These are phyloP conservation scores for Trypanosoma theileri DNA, from an alignment of 208 protist species.

Conservation along the genomic window DNA sequence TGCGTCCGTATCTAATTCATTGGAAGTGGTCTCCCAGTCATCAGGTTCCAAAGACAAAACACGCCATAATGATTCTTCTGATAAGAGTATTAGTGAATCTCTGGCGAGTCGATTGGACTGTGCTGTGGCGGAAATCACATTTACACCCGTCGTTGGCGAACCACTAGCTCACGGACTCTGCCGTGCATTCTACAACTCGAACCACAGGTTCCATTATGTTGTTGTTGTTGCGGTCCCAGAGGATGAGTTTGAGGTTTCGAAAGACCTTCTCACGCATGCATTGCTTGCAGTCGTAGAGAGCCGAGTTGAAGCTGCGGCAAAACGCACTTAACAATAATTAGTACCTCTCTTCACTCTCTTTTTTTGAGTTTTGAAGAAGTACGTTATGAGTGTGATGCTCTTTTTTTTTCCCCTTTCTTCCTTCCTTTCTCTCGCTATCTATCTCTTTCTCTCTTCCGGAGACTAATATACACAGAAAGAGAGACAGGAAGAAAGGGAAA, in stretches of 20 bases:
- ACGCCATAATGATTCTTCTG: constrained; percentile 2
- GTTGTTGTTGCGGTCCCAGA: constrained; percentile 72
- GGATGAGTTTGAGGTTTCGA: constrained; percentile 62
- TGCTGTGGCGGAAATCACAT: constrained; percentile 73
- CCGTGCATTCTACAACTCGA: constrained; percentile 81
- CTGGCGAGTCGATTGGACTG: constrained; percentile 54
- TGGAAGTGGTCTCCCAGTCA: constrained; percentile 42
- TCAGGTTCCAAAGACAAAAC: not conserved
- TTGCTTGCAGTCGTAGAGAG: constrained; percentile 70
- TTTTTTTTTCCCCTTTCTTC: no score
- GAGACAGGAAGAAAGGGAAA: not conserved
- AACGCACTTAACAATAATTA: constrained; percentile 34
- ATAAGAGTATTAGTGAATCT: constrained; percentile 36
- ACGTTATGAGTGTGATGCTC: no score
- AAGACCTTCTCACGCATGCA: constrained; percentile 69
- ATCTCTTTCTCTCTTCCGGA: no score
- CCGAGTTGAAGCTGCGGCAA: constrained; percentile 66
- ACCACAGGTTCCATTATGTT: constrained; percentile 75
- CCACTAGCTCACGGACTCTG: constrained; percentile 71
- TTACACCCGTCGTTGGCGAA: constrained; percentile 53
- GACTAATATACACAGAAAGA: not conserved
- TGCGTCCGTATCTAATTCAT: constrained; percentile 69
- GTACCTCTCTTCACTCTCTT: no score
- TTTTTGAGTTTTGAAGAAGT: no score
- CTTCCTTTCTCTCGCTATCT: no score